Evolutionary conservation across 768 basidiomycete species (phyloP), one percentile per base, ranked within the genome.

Genomic region (Pleurotus sapidus): DNA sequence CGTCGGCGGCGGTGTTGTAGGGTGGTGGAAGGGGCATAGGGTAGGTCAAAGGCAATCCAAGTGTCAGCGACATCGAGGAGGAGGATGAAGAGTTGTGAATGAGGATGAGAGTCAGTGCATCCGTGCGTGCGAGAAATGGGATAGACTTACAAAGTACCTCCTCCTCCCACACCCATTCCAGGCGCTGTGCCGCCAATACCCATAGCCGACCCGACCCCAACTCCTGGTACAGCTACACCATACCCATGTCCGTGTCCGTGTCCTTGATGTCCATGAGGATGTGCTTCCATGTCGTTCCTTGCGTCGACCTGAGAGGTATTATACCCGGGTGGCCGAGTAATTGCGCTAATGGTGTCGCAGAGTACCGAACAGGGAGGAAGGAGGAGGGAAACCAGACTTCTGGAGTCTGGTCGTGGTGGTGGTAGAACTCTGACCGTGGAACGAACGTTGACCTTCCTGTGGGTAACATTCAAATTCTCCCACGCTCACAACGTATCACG

Each of bases 41-140:
- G 39, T 54, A 54, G 4, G 51, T 54, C 37, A 54, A 39, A 3
- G 51, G 51, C 4, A 54, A 38, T 1, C 37, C 51, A 8, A 54
- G 51, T n/a, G 51, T 39, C 11, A 54, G 51, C n/a, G 51, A 39
- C 51, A 54, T 54, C 7, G 34, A 47, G 18, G 24, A 39, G n/a
- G 15, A 54, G 51, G 38, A 54, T 67, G 72, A 70, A 62, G 64
- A 57, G 55, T 49, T 58, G 63, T 57, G 47, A 49, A 56, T 47
- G 55, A 57, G 58, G 18, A 56, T 57, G 39, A 47, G 49, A 50
- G 49, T 30, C 49, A 50, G 49, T 50, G 27, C 23, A n/a, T 18
- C 15, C 15, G 14, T 34, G 30, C 30, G 30, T 34, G 30, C 30
- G 30, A 34, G 30, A 34, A 34, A 34, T 8, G 30, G 1, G 30